phyloP scores from a whole-genome alignment of 768 basidiomycete genomes.

The Tylopilus sp. region DNA sequence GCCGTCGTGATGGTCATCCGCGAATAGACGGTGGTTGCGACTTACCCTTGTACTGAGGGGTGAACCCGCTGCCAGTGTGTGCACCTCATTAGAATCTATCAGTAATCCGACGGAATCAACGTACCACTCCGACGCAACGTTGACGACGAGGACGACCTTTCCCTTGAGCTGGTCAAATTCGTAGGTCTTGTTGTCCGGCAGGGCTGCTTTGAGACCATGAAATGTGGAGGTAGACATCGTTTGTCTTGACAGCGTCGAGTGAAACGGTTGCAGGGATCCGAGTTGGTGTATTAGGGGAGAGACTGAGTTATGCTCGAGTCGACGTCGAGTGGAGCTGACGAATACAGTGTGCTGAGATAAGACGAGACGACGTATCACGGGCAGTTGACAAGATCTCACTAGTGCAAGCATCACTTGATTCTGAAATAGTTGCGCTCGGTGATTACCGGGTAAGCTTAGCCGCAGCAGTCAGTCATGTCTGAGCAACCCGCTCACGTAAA shows the following conservation, averaged over 20 bases:
- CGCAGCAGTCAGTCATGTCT: not conserved
- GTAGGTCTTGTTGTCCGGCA: slow-evolving; percentile 51
- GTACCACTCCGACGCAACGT: slow-evolving; percentile 70
- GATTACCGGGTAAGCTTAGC: not conserved
- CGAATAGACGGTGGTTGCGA: not conserved
- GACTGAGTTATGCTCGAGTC: not conserved
- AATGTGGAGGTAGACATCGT: slow-evolving; percentile 38
- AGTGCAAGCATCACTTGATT: slow-evolving; percentile 5
- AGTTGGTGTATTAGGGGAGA: not conserved
- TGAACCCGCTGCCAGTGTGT: slow-evolving; percentile 62
- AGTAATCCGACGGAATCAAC: not conserved
- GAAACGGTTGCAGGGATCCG: slow-evolving; percentile 8
- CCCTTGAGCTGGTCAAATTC: slow-evolving; percentile 71
- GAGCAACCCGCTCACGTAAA: no score
- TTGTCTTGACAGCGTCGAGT: slow-evolving; percentile 11
- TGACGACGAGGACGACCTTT: slow-evolving; percentile 76
- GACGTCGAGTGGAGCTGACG: not conserved
- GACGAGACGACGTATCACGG: slow-evolving; percentile 2
- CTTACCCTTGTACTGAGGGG: slow-evolving; percentile 71
- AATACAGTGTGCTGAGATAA: not conserved
- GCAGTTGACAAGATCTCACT: not conserved
- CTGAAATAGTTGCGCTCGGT: not conserved
- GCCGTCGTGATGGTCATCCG: not conserved
- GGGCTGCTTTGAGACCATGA: slow-evolving; percentile 65
- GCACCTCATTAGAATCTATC: slow-evolving; percentile 2